These are phyloP conservation scores for Hanseniaspora hatyaiensis DNA, from an alignment of 805 yeast species.

Conservation along the genomic window DNA sequence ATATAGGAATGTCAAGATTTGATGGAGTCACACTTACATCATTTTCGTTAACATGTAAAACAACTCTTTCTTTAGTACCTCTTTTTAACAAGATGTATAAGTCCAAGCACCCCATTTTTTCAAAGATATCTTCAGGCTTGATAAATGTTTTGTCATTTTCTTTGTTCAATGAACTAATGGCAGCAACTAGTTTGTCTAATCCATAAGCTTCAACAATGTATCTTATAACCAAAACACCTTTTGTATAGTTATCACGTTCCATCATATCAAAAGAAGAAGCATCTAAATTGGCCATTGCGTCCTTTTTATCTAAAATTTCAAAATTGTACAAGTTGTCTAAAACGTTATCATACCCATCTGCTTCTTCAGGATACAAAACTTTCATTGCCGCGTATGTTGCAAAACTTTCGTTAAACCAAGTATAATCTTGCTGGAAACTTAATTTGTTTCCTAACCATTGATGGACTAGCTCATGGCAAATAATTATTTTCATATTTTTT, in stretches of 20 bases:
- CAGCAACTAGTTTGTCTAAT: conserved; percentile 20
- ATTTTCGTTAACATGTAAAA: conserved; percentile 18
- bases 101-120: conserved; percentile 19
- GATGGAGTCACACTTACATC: conserved; percentile 46
- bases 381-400: conserved; percentile 56
- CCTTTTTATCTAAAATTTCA: not conserved
- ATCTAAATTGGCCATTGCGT: conserved; percentile 1
- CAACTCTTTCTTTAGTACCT: conserved; percentile 4
- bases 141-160: conserved; percentile 19
- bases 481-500: conserved; percentile 39
- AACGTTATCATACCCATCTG: conserved; percentile 6
- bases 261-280: conserved; percentile 14
- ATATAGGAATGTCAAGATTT: conserved; percentile 42
- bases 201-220: conserved; percentile 24
- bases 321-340: conserved; percentile 1
- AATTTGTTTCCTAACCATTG: conserved; percentile 69
- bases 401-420: conserved; percentile 70
- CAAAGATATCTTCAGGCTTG: conserved; percentile 29
- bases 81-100: not conserved
- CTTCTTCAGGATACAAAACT: conserved; percentile 14
- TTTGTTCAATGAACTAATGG: conserved; percentile 19
- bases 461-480: conserved; percentile 65
- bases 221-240: conserved; percentile 28
- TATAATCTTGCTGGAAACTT: conserved; percentile 54
- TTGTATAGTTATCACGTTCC: conserved; percentile 22